phyloP scores from a whole-genome alignment of 208 protist genomes.

The Trypanosoma cruzi region DNA sequence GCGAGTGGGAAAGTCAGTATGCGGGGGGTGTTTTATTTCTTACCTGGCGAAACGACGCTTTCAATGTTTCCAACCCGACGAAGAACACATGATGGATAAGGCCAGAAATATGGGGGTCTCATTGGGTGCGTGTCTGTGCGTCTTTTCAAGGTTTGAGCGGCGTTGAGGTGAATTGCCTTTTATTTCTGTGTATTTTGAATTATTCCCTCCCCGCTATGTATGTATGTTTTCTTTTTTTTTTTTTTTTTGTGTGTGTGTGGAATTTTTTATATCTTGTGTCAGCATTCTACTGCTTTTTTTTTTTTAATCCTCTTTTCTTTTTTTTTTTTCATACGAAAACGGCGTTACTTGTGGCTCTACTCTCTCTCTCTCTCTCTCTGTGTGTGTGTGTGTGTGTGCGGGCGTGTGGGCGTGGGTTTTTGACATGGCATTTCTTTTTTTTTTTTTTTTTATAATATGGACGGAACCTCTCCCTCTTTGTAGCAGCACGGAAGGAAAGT shows the following conservation, averaged over 20 bases:
- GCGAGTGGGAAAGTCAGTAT: slow-evolving; percentile 23
- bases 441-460: not conserved
- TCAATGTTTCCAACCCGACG: not conserved
- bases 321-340: too few species aligned
- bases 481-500: not conserved
- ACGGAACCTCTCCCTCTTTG: too few species aligned
- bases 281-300: too few species aligned
- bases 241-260: not conserved
- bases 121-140: not conserved
- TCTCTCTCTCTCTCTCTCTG: too few species aligned
- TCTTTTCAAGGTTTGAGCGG: not conserved
- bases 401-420: too few species aligned
- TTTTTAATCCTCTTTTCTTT: too few species aligned
- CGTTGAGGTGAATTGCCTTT: slow-evolving; percentile 1
- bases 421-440: too few species aligned
- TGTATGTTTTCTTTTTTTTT: not conserved
- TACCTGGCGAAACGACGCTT: slow-evolving; percentile 2
- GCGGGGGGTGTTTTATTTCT: slow-evolving; percentile 21
- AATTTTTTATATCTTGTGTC: too few species aligned
- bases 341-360: too few species aligned
- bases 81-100: not conserved
- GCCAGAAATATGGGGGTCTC: not conserved
- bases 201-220: too few species aligned
- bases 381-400: too few species aligned
- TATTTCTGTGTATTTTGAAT: not conserved